Base-by-base conservation (phyloP, 495 filamentous ascomycete genomes). In the Hypoxylon crocopeplum region DNA sequence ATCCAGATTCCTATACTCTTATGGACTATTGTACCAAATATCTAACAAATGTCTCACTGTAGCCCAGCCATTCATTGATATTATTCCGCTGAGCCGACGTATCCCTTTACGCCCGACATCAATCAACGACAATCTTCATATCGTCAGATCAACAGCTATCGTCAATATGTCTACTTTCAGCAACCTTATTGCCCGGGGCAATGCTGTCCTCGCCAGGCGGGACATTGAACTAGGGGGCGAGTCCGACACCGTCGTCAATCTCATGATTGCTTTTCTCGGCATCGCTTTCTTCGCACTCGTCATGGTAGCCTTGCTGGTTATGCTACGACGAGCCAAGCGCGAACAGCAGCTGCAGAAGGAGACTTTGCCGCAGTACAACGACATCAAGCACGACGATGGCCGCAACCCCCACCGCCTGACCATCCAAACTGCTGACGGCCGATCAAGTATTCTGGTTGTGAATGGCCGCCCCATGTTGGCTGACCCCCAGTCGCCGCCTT, bases 201-300 rank as follows among this genome's bases (percentile, higher is more conserved):
- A 73, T 57, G 56, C 66, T 22, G 54, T 72, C 39, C 60, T 64
- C 51, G 58, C 53, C 33, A 55, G 54, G 54, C 64, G 67, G 47
- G 73, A 82, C 58, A 51, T 73, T 54, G 60, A 62, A 33, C 72
- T 75, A 68, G 74, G 74, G 58, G 72, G 69, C 62, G 68, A 65
- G 48, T 72, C 73, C 51, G 73, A 75, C 64, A 72, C 62, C 7
- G 84, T 88, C 71, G 76, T 90, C 69, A 85, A 88, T 64, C 84
- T 94, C 29, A 76, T 93, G 59, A 91, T 96, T 65, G 82, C 85
- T 24, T 86, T 98, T 12, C 75, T 98, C 48, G 85, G 88, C 57
- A 78, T 98, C 22, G 71, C 92, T 61, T 79, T 92, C 56, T 68
- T 91, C 63, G 85, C 79, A 38, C 77, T 96, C 45, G 60, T 82